Evolutionary conservation across 768 basidiomycete genomes (phyloP).

Genomic region (Leccinum broughii): DNA sequence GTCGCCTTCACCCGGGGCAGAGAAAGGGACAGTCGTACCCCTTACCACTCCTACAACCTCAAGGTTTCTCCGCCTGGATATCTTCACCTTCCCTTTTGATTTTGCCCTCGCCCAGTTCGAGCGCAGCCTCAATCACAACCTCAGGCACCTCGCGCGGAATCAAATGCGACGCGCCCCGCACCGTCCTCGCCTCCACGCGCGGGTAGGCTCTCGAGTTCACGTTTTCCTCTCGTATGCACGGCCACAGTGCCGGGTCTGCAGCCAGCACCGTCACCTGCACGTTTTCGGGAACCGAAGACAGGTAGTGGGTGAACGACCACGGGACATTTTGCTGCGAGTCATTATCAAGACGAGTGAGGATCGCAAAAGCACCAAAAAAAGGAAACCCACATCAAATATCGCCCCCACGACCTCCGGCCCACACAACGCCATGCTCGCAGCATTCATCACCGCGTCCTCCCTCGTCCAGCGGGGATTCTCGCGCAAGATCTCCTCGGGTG

Average conservation of each 20-base stretch:
- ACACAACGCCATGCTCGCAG: background rate
- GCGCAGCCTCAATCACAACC: conserved; percentile 16
- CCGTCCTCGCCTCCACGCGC: conserved; percentile 4
- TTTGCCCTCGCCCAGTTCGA: background rate
- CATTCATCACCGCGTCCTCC: background rate
- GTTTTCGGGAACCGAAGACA: conserved; percentile 9
- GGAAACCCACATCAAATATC: background rate
- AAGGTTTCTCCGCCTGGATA: too few relatives aligned
- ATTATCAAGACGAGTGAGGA: background rate
- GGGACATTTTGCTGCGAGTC: conserved; percentile 21
- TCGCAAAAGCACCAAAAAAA: background rate
- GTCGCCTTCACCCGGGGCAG: too few relatives aligned
- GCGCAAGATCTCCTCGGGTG: background rate
- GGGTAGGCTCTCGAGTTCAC: conserved; percentile 7
- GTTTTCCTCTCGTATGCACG: background rate
- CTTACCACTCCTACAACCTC: too few relatives aligned
- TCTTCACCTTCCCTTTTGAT: too few relatives aligned
- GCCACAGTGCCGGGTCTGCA: conserved; percentile 11
- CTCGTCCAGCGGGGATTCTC: background rate
- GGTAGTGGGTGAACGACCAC: conserved; percentile 20
- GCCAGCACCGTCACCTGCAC: conserved; percentile 12
- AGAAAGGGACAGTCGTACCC: too few relatives aligned
- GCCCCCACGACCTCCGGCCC: background rate
- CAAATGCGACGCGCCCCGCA: conserved; percentile 15
- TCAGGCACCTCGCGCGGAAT: conserved; percentile 16